phyloP scores from a whole-genome alignment of 1,284 basidiomycete genomes.

The Moesziomyces sp. region DNA sequence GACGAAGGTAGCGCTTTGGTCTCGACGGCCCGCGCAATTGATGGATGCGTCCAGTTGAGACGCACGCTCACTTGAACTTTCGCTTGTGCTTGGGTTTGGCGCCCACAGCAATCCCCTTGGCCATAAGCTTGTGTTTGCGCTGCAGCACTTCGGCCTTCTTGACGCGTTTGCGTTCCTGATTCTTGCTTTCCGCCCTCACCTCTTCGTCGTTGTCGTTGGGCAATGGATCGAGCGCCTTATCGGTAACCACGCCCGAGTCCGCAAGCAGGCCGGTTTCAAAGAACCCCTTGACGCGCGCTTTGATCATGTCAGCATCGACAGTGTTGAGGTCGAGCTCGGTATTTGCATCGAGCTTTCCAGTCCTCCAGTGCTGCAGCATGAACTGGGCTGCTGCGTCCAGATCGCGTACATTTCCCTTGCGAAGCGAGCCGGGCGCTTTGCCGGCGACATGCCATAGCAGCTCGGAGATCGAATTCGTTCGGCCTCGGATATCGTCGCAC shows the following conservation, averaged over 20 bases:
- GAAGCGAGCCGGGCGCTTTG: constrained; percentile 58
- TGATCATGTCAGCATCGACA: constrained; percentile 9
- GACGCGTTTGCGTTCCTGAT: constrained; percentile 27
- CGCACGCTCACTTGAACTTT: constrained; percentile 1
- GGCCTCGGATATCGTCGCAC: constrained; percentile 14
- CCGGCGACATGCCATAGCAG: constrained; percentile 51
- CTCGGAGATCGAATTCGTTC: constrained; percentile 52
- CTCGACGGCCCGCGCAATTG: too few species aligned
- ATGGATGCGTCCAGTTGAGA: too few species aligned
- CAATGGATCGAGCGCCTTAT: background rate
- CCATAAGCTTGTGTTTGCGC: constrained; percentile 27
- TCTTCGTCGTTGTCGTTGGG: background rate
- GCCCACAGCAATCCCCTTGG: constrained; percentile 28
- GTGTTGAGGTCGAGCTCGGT: constrained; percentile 62
- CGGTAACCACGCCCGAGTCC: background rate
- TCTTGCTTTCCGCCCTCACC: constrained; percentile 15
- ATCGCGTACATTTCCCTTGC: constrained; percentile 51
- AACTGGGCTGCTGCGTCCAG: constrained; percentile 58
- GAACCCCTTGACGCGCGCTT: background rate
- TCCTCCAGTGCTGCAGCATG: constrained; percentile 59
- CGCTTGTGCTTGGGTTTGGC: constrained; percentile 10
- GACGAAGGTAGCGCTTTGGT: too few species aligned
- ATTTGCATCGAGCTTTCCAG: constrained; percentile 45
- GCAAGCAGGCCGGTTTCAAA: constrained; percentile 3
- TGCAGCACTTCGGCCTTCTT: constrained; percentile 16